Evolutionary conservation across 2,329 filamentous ascomycete species (phyloP), one percentile per base, ranked within the genome.

Genomic region (Dothideomycetes sp.): DNA sequence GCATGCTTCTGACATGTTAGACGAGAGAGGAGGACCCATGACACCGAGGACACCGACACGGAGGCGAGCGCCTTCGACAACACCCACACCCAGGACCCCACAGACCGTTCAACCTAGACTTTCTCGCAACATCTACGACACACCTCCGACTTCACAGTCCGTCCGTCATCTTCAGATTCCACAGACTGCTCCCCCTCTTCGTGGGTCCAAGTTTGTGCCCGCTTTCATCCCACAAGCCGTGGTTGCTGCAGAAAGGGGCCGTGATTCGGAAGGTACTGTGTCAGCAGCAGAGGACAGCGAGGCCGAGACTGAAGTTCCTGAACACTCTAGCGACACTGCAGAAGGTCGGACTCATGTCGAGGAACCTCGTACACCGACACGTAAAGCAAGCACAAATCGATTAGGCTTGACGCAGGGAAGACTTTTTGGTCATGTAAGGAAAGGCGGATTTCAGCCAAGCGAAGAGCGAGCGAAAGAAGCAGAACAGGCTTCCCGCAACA

Each of bases 1-100:
- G 31, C 69, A 78, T 34, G 78, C 78, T 5, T 77, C 77, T 38
- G 81, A 88, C 55, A 84, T 88, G 43, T 71, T 89, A 29, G 86
- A 77, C 57, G 81, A 86, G 51, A 82, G 86, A 51, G 79, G 79
- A 52, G 77, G 76, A 48, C 15, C 40, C 5, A n/a, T 19, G 10
- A 25, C 25, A 2, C 39, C 39, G 12, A n/a, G 10, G 4, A 86
- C 81, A 51, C 80, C 83, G 1, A 80, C 83, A 1, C 78, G 71
- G 62, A 59, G 71, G 66, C 54, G 70, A 58, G 32, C 40, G 12
- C 30, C 32, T 64, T 40, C 37, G 4, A 40, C 17, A 6, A 33
- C 20, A 13, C 29, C 37, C 5, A 33, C 29, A 16, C 67, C 45
- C 44, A 51, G 8, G 58, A 56, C 44, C 49, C 55, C 34, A 64